phyloP scores from a whole-genome alignment of 2,329 filamentous ascomycete genomes.

The Aspergillus pseudoviridinutans region DNA sequence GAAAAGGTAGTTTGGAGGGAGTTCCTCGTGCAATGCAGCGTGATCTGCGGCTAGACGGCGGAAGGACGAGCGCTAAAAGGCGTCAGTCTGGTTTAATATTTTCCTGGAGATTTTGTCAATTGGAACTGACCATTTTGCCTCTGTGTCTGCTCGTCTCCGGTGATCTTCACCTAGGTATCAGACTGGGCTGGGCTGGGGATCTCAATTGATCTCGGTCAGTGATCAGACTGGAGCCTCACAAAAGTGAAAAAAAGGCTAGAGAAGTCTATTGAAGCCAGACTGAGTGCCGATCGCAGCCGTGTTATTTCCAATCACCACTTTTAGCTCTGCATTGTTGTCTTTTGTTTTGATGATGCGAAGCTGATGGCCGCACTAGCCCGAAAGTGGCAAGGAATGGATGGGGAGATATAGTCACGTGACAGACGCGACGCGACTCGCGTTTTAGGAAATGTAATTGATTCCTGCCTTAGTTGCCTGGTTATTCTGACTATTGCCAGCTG shows the following conservation, averaged over 20 bases:
- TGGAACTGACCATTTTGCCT: conserved; percentile 5
- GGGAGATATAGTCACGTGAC: conserved; percentile 10
- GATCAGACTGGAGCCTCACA: not conserved
- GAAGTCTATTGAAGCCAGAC: conserved; percentile 1
- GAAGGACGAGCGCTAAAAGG: conserved; percentile 35
- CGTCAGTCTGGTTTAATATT: not conserved
- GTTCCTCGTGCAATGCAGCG: conserved; percentile 51
- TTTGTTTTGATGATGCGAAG: conserved; percentile 20
- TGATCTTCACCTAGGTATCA: not conserved
- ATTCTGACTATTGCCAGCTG: too few species aligned
- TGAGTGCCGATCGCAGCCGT: not conserved
- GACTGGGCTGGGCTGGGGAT: not conserved
- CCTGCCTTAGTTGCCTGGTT: not conserved
- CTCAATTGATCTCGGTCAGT: not conserved
- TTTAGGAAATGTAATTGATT: conserved; percentile 21
- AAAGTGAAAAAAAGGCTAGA: not conserved
- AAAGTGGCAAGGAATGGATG: not conserved
- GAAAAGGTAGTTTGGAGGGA: conserved; percentile 62
- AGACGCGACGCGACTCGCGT: conserved; percentile 12
- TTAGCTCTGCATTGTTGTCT: not conserved
- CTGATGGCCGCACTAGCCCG: conserved; percentile 10
- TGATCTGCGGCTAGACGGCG: conserved; percentile 60
- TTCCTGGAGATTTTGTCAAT: not conserved
- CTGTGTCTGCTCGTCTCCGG: not conserved
- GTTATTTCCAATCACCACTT: not conserved